Evolutionary conservation across 352 stramenopile genomes (phyloP), one percentile per base, ranked within the genome.

Genomic region (Globisporangium paddicum): DNA sequence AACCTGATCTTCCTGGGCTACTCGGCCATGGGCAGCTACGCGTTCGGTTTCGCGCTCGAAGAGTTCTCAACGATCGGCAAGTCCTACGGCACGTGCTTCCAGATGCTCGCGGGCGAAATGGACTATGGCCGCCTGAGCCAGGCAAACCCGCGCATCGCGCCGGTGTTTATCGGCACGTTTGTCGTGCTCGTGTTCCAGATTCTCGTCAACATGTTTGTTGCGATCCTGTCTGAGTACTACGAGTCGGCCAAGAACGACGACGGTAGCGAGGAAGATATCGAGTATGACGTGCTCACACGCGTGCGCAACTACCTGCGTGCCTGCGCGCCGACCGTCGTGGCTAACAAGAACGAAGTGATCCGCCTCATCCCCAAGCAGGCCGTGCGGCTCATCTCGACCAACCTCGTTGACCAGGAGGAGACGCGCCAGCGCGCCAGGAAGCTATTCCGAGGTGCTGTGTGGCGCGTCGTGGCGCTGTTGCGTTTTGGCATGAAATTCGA

Each of bases 141-240:
- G 50, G 86, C 86, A 14, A 95, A 95, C 48, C 86, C 86, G 40
- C 71, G 82, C 0, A 62, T 95, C 32, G 86, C 86, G 3, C 82
- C 82, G 2, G 62, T 93, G 13, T 95, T 95, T 40, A 89, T 95
- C 37, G 80, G 77, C 30, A 93, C 81, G 18, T 95, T 95, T 56
- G 80, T 95, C 42, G 82, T 95, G 47, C 66, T 93, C 34, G 81
- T 94, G 18, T 90, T 92, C 63, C 84, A 93, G 60, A 91, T 95
- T 46, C 58, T 93, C 32, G 86, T 95, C 16, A 95, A 95, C 58
- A 95, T 95, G 86, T 95, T 95, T 70, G 82, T 95, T 47, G 86
- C 86, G 1, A 94, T 95, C 77, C 66, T 95, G 2, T 93, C 81
- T 1, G 84, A 95, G 58, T 95, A 93, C 54, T 94, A 95, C 66